Base-by-base conservation (phyloP, 805 yeast species). In the Kazachstania psychrophila region DNA sequence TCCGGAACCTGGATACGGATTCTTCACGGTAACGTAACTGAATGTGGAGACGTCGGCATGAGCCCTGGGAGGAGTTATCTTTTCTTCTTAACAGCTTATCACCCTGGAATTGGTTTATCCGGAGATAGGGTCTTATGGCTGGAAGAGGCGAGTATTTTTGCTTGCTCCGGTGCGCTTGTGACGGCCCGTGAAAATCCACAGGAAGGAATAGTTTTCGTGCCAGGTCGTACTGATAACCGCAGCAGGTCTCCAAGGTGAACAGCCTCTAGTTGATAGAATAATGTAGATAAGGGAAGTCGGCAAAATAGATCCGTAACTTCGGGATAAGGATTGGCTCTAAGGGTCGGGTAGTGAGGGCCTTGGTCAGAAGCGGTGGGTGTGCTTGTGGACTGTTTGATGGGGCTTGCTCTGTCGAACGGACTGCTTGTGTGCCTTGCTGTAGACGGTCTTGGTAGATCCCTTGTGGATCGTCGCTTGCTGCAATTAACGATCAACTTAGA, bases 181-280 rank as follows among this genome's bases (percentile, higher is more conserved):
- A 60, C 62, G 64, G 56, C 54, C 63, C 65, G 56, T 60, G 64
- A 58, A 59, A 59, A 59, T 59, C 64, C 63, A 48, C 62, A 49
- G 61, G 62, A 60, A 57, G 62, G 56, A 58, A 50, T 55, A 52
- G 58, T 54, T 54, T 58, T 60, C 64, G 54, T 55, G 60, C 62
- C 61, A 58, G 61, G 64, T 60, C 65, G 64, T 61, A 58, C 65
- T 59, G 60, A 59, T 60, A 60, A 53, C 65, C 66, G 65, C 65
- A 61, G 64, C 64, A 61, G 65, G 65, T 60, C 65, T 61, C 65
- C 66, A 57, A 61, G 66, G 65, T 60, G 61, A 61, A 61, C 65
- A 59, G 65, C 64, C 65, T 61, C 64, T 61, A 58, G 65, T 60
- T 61, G 64, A 61, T 58, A 60, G 65, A 59, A 60, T 56, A 58